Conservation (phyloP, 306 rosid genomes). For the Corylus heterophylla region DNA sequence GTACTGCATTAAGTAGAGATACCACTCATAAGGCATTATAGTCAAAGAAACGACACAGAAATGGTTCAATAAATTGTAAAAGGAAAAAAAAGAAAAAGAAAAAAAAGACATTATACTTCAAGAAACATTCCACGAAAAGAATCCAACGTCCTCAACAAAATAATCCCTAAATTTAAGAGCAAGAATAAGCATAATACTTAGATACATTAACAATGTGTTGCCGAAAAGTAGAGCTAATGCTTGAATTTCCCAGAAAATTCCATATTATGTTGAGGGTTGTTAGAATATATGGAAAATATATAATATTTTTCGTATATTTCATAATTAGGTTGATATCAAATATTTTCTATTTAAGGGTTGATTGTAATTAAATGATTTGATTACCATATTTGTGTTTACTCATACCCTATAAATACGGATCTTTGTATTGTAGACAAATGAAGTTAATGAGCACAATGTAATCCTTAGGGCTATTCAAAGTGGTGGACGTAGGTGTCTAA, state of each 20-base stretch:
- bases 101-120: too few species aligned
- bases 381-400: too few species aligned
- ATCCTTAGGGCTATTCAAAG: too few species aligned
- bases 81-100: neutral
- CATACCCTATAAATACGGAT: too few species aligned
- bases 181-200: neutral
- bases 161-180: neutral
- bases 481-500: too few species aligned
- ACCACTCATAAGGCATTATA: slow-evolving; percentile 1
- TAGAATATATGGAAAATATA: too few species aligned
- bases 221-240: neutral
- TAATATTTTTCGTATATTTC: too few species aligned
- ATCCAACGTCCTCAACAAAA: neutral
- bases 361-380: too few species aligned
- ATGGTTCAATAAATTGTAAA: neutral
- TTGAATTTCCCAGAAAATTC: neutral
- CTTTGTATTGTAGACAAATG: too few species aligned
- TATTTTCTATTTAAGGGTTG: too few species aligned
- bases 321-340: too few species aligned
- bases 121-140: neutral
- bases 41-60: neutral
- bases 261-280: neutral
- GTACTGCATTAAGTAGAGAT: slow-evolving; percentile 50
- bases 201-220: neutral
- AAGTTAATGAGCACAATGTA: too few species aligned